Base-by-base conservation (phyloP, 1,284 basidiomycete genomes). In the Rhodotorula sp. region DNA sequence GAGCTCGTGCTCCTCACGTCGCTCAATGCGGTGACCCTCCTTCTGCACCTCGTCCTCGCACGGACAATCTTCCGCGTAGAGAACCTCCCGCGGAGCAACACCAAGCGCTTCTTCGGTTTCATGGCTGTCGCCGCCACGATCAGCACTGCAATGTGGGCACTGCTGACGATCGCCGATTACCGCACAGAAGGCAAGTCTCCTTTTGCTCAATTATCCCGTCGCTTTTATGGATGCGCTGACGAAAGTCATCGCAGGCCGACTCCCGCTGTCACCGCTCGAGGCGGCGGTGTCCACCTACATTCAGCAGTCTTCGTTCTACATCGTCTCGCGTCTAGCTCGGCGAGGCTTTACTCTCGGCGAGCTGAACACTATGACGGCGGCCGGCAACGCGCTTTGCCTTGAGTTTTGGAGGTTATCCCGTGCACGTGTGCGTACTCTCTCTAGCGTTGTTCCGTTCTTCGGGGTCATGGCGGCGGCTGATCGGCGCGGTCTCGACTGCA, bases 281-380 rank as follows among this genome's bases (percentile, higher is more conserved):
- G 85, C 93, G 61, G 82, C 87, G 26, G 83, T 90, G 18, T 86
- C 87, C 30, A 88, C 92, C 0, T 79, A 91, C 58, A 91, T 95
- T 82, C 98, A 91, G 81, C 96, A 99, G 79, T 89, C 93, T 76
- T 88, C 91, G 57, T 84, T 98, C 64, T 99, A 98, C 79, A 85
- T 90, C 60, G 91, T 91, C 64, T 87, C 96, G 61, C 86, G 95
- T 30, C 84, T 99, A 46, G 95, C 94, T 0, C 89, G 96, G 75
- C 87, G 90, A 33, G 92, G 91, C 20, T 95, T 98, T 81, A 99
- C 95, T 0, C 85, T 99, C 3, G 96, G 96, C 60, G 96, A 99
- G 80, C 85, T 98, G 17, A 89, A 89, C 26, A 83, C 97, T 30
- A 90, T 96, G 22, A 89, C 89, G 51, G 91, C 91, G 74, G 91